Base-by-base conservation (phyloP, 2,329 filamentous ascomycete species). In the Pleoardoris graminearum region DNA sequence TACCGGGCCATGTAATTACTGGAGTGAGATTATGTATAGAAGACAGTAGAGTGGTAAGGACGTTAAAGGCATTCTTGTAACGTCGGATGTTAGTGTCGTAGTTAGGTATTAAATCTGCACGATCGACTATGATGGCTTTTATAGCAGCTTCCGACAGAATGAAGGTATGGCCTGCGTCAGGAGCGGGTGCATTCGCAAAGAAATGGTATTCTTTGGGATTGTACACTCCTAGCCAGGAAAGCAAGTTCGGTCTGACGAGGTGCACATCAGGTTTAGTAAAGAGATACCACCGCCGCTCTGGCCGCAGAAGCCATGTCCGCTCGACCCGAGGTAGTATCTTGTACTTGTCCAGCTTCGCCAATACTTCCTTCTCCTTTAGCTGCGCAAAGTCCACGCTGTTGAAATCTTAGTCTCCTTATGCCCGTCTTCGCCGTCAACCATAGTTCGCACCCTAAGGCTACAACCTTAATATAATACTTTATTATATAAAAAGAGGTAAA, bases 201-300 rank as follows among this genome's bases (percentile, higher is more conserved):
- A n/a, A n/a, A n/a, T n/a, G n/a, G n/a, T n/a, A n/a, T n/a, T n/a
- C n/a, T n/a, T n/a, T n/a, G n/a, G n/a, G n/a, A n/a, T n/a, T n/a
- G n/a, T n/a, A n/a, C n/a, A n/a, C n/a, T n/a, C n/a, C n/a, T n/a
- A n/a, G n/a, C n/a, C n/a, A n/a, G n/a, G n/a, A n/a, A n/a, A n/a
- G n/a, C n/a, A n/a, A n/a, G n/a, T n/a, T n/a, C n/a, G n/a, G n/a
- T n/a, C n/a, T n/a, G n/a, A n/a, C n/a, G n/a, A n/a, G n/a, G n/a
- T 82, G 85, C 0, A 82, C 84, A 61, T 85, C 83, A 0, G 80
- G 78, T 58, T 85, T 82, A 41, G 83, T 77, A 63, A 85, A 85
- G 50, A 83, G 71, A 54, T 78, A 85, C 82, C 82, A 85, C 49
- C 79, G 80, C 38, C 79, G 77, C 22, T 81, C 68, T 2, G 78